Conservation (phyloP, 441 rosid species). For the Adansonia grandidieri region DNA sequence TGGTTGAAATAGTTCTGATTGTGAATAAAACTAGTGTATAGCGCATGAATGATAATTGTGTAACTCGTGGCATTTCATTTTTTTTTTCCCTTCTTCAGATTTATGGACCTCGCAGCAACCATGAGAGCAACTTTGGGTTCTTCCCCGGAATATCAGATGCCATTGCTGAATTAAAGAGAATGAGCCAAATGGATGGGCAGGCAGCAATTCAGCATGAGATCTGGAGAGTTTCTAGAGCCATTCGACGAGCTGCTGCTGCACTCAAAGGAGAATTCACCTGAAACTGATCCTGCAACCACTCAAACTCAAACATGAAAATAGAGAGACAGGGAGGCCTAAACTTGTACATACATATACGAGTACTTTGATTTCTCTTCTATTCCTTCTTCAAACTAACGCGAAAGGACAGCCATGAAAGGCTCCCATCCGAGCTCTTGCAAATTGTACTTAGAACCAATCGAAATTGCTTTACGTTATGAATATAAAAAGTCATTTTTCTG, state of each 20-base stretch:
- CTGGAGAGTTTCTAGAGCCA: slow-evolving; percentile 86
- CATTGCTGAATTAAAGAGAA: slow-evolving; percentile 32
- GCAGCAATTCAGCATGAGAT: slow-evolving; percentile 68
- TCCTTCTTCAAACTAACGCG: no score
- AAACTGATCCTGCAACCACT: slow-evolving; percentile 19
- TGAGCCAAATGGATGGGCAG: slow-evolving; percentile 29
- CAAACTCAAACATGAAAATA: background rate
- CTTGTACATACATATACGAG: slow-evolving; percentile 4
- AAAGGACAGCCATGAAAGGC: no score
- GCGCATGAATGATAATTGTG: background rate
- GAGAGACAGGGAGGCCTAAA: background rate
- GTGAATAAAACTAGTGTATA: background rate
- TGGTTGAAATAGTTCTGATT: background rate
- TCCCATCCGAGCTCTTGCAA: background rate
- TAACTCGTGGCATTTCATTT: background rate
- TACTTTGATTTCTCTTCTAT: background rate
- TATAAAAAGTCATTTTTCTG: background rate
- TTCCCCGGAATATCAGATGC: slow-evolving; percentile 89
- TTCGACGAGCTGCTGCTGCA: slow-evolving; percentile 71
- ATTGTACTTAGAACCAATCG: background rate
- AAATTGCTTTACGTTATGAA: background rate
- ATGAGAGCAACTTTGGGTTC: slow-evolving; percentile 57
- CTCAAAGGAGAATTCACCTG: slow-evolving; percentile 65
- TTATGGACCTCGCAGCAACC: slow-evolving; percentile 65
- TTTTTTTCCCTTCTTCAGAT: slow-evolving; percentile 58